Evolutionary conservation across 2,329 filamentous ascomycete genomes (phyloP), one percentile per base, ranked within the genome.

Genomic region (Ophiostoma sp.): DNA sequence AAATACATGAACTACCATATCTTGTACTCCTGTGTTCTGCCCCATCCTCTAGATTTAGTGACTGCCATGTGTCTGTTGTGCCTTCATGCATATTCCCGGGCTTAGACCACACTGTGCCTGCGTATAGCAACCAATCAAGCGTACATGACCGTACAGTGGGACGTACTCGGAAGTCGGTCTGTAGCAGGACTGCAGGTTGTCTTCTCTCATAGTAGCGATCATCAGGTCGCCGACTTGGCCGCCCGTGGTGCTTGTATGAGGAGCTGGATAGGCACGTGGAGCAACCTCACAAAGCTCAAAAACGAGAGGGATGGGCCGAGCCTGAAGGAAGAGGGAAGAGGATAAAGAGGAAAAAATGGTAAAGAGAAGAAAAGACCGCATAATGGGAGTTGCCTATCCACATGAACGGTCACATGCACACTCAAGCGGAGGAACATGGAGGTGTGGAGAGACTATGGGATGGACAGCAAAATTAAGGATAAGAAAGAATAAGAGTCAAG

Each of bases 381-480:
- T 4, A 52, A 55, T 9, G 49, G 14, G 49, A 27, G n/a, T 4
- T n/a, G 49, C 18, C 49, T 55, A 55, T 27, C 49, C 49, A 55
- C 49, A 55, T 55, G n/a, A 55, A 55, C 2, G 27, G 18, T 55
- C 49, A 55, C 49, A 55, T 55, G 49, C 12, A 18, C n/a, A 55
- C 49, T 27, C 2, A 27, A 55, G 49, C 18, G 49, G n/a, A 55
- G n/a, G 49, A 36, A n/a, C 9, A 55, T 27, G 55, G 55, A 12
- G 55, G 55, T 60, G 55, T 60, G 55, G 55, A 60, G 55, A 60
- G 27, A 60, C 49, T 8, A 55, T 36, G 14, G 49, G 18, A 58
- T n/a, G n/a, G 49, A 27, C 6, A 49, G 47, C 27, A 49, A 58
- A 45, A 4, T 49, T 12, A n/a, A n/a, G 5, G 3, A 55, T 7